Evolutionary conservation across 805 yeast genomes (phyloP).

Genomic region (Candida broadrunensis): DNA sequence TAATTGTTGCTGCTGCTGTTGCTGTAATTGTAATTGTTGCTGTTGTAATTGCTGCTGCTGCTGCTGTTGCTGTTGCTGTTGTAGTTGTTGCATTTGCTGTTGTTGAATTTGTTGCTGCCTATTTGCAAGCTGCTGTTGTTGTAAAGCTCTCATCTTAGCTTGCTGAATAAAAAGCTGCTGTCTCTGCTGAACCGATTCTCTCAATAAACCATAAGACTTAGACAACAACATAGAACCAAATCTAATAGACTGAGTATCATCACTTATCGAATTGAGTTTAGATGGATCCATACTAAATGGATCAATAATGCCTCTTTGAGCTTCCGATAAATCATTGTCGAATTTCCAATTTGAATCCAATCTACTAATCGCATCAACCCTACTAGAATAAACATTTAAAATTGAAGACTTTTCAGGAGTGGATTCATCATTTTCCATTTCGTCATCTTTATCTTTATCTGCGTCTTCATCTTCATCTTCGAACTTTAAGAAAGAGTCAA

Average conservation of each 20-base stretch:
- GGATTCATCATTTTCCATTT: background rate
- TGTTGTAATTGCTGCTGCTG: conserved; percentile 5
- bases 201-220: conserved; percentile 75
- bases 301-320: conserved; percentile 30
- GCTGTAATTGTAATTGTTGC: conserved; percentile 4
- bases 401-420: conserved; percentile 2
- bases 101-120: conserved; percentile 7
- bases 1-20: conserved; percentile 7
- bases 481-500: conserved; percentile 11
- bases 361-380: conserved; percentile 43
- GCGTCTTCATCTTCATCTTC: conserved; percentile 21
- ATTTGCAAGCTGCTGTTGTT: conserved; percentile 32
- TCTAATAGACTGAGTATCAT: conserved; percentile 83
- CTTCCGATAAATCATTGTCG: conserved; percentile 54
- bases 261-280: conserved; percentile 73
- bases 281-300: conserved; percentile 79
- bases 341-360: conserved; percentile 64
- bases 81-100: conserved; percentile 8
- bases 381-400: conserved; percentile 45
- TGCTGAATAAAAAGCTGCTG: conserved; percentile 51
- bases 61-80: conserved; percentile 5
- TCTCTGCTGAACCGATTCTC: conserved; percentile 73
- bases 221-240: conserved; percentile 89
- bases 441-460: conserved; percentile 12
- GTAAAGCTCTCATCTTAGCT: conserved; percentile 42